phyloP scores from a whole-genome alignment of 163 green algal species.

The Chloromonas sp. region DNA sequence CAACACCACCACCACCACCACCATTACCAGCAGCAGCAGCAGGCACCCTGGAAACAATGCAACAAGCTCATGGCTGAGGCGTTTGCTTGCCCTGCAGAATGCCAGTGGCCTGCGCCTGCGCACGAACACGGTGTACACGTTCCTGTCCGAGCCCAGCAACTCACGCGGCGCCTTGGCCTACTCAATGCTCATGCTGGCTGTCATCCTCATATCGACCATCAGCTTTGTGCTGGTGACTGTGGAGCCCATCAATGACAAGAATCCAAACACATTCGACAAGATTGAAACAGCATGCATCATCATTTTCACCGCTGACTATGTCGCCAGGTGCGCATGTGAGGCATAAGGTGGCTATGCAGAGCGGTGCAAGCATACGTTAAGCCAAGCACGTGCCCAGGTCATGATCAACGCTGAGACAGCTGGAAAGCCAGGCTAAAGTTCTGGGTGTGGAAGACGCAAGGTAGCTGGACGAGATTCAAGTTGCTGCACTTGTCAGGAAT shows the following conservation, averaged over 20 bases:
- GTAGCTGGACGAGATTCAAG: too few species aligned
- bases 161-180: background rate
- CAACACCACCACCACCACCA: too few species aligned
- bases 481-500: background rate
- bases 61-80: too few species aligned
- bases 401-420: too few species aligned
- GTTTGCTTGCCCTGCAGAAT: too few species aligned
- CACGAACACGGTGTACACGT: background rate
- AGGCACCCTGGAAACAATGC: too few species aligned
- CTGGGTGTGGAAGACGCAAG: too few species aligned
- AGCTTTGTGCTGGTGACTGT: background rate
- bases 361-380: background rate
- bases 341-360: background rate
- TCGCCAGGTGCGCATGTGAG: conserved; percentile 11
- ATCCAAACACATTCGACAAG: background rate
- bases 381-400: too few species aligned
- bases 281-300: conserved; percentile 15
- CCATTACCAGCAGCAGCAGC: too few species aligned
- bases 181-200: background rate
- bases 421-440: too few species aligned
- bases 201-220: background rate
- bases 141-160: background rate
- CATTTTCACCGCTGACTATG: conserved; percentile 17
- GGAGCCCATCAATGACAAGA: background rate
- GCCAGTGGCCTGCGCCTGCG: too few species aligned